phyloP scores from a whole-genome alignment of 352 stramenopile species.

The Phytopythium litorale region DNA sequence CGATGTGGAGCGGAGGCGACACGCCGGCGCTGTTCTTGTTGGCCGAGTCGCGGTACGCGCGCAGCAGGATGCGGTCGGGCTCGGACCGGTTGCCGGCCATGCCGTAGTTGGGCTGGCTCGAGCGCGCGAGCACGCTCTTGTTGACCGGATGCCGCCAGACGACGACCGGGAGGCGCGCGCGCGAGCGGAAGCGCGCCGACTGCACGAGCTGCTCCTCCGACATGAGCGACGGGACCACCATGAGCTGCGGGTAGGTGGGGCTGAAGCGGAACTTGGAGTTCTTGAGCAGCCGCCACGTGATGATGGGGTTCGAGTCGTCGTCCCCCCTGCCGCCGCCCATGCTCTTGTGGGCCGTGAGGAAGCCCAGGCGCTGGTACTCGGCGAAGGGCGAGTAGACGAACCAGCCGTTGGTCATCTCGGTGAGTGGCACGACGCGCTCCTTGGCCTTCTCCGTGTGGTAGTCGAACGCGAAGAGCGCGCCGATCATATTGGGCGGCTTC shows the following conservation, averaged over 20 bases:
- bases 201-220: slow-evolving; percentile 90
- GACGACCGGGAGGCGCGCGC: slow-evolving; percentile 89
- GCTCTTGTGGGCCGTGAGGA: slow-evolving; percentile 48
- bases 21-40: slow-evolving; percentile 72
- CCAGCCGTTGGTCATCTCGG: slow-evolving; percentile 73
- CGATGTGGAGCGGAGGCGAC: slow-evolving; percentile 77
- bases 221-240: slow-evolving; percentile 93
- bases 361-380: slow-evolving; percentile 82
- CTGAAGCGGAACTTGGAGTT: slow-evolving; percentile 92
- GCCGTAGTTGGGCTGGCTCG: slow-evolving; percentile 95
- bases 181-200: slow-evolving; percentile 90
- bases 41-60: slow-evolving; percentile 79
- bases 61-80: slow-evolving; percentile 89
- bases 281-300: slow-evolving; percentile 85
- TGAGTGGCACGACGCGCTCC: slow-evolving; percentile 19
- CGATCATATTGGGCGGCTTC: slow-evolving; percentile 75
- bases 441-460: slow-evolving; percentile 72
- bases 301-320: slow-evolving; percentile 16
- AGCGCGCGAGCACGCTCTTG: slow-evolving; percentile 93
- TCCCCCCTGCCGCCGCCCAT: slow-evolving; percentile 22
- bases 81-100: slow-evolving; percentile 92
- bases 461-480: slow-evolving; percentile 75
- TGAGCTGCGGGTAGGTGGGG: slow-evolving; percentile 92
- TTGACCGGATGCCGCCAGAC: slow-evolving; percentile 91
- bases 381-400: slow-evolving; percentile 77